Conservation (phyloP, 108 stramenopile species). For the Cyclotella baltica region DNA sequence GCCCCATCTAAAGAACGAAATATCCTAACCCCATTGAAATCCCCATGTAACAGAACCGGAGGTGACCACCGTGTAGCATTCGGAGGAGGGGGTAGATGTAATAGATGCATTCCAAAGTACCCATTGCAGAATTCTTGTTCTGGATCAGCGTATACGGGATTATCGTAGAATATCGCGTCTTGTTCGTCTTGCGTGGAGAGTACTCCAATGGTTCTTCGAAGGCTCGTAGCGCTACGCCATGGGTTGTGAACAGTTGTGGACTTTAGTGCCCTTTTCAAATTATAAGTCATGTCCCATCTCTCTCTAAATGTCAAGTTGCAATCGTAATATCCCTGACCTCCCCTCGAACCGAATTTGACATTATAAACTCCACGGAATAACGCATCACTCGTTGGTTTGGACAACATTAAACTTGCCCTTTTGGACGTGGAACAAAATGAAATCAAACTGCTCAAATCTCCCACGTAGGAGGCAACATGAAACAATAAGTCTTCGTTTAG, state of each 20-base stretch:
- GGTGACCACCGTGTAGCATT: conserved; percentile 37
- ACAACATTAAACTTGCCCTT: conserved; percentile 20
- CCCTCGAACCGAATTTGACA: conserved; percentile 24
- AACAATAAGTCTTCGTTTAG: conserved; percentile 38
- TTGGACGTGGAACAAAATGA: conserved; percentile 41
- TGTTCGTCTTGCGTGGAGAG: conserved; percentile 27
- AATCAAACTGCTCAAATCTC: conserved; percentile 15
- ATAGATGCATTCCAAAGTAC: conserved; percentile 43
- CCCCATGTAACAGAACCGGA: conserved; percentile 37
- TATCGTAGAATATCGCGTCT: conserved; percentile 50
- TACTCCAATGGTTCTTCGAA: conserved; percentile 33
- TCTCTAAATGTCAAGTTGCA: conserved; percentile 40
- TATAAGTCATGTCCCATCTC: conserved; percentile 30
- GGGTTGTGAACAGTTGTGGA: too few species aligned
- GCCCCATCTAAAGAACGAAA: conserved; percentile 20
- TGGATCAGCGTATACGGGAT: conserved; percentile 9
- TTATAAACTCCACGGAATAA: conserved; percentile 41
- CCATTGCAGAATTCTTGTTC: conserved; percentile 24
- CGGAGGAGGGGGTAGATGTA: conserved; percentile 38
- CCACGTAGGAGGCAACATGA: conserved; percentile 39
- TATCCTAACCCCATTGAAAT: conserved; percentile 44
- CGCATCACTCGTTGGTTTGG: conserved; percentile 15
- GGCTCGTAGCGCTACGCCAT: too few species aligned
- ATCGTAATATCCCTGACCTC: conserved; percentile 29
- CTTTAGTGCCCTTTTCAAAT: conserved; percentile 32